Evolutionary conservation across 192 early-diverging fungal species (phyloP).

Genomic region (Haplosporangium gracile): DNA sequence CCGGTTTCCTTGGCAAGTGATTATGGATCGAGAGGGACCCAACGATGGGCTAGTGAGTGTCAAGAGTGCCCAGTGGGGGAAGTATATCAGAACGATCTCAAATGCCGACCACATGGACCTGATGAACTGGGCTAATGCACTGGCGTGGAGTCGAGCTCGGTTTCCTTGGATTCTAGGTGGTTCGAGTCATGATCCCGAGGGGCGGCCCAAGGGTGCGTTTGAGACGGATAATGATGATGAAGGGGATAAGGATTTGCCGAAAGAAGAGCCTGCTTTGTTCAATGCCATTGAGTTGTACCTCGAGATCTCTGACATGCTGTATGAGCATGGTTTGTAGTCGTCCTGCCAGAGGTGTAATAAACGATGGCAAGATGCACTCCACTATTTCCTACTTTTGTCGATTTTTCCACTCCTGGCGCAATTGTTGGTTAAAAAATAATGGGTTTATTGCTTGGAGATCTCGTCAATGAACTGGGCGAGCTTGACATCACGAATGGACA

Average conservation of each 20-base stretch:
- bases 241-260: not conserved
- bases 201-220: constrained; percentile 37
- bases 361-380: not conserved
- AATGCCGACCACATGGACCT: constrained; percentile 57
- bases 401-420: not conserved
- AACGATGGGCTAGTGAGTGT: constrained; percentile 96
- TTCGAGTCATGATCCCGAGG: constrained; percentile 50
- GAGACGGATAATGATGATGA: constrained; percentile 18
- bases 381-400: not conserved
- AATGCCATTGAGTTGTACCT: constrained; percentile 56
- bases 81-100: constrained; percentile 75
- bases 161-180: constrained; percentile 55
- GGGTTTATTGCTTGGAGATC: constrained; percentile 48
- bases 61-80: constrained; percentile 91
- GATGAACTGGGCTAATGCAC: constrained; percentile 54
- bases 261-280: constrained; percentile 36
- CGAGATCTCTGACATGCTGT: constrained; percentile 51
- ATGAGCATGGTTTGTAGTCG: constrained; percentile 28
- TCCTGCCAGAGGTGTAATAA: not conserved
- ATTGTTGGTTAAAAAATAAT: not conserved
- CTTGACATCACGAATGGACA: constrained; percentile 81
- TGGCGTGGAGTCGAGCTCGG: constrained; percentile 47
- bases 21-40: constrained; percentile 82
- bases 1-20: constrained; percentile 82
- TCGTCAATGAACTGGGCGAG: constrained; percentile 81